These are phyloP conservation scores for Saxophila tyrrhenica DNA, from an alignment of 495 filamentous ascomycete species.

Conservation along the genomic window DNA sequence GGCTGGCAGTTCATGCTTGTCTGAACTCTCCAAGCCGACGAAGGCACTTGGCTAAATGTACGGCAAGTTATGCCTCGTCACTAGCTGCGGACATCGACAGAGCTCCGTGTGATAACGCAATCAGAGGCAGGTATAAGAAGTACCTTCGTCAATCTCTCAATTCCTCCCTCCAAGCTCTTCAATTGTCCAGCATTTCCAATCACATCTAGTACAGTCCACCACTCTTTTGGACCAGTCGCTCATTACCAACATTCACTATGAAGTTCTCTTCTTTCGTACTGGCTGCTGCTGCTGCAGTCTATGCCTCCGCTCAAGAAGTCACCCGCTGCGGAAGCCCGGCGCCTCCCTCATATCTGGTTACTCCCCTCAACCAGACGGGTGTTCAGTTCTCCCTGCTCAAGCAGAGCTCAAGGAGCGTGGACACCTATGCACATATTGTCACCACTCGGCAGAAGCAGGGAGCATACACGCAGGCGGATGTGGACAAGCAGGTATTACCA, in stretches of 20 bases:
- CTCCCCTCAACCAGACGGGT: background rate
- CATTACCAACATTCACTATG: background rate
- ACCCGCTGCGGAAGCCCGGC: background rate
- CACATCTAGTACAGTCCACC: background rate
- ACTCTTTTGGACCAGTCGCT: background rate
- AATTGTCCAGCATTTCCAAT: background rate
- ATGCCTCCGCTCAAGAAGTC: background rate
- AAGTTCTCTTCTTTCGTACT: background rate
- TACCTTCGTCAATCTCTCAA: background rate
- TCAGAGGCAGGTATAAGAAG: background rate
- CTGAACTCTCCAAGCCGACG: background rate
- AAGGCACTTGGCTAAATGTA: background rate
- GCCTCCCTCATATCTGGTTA: background rate
- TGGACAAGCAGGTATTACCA: slow-evolving; percentile 4
- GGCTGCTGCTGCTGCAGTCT: background rate
- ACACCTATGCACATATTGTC: slow-evolving; percentile 19
- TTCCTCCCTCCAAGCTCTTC: background rate
- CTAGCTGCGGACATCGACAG: background rate
- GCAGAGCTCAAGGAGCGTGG: slow-evolving; percentile 1
- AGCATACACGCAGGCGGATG: slow-evolving; percentile 4
- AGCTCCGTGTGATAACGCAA: background rate
- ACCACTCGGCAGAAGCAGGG: background rate
- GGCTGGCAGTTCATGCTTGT: background rate
- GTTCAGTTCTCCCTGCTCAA: background rate
- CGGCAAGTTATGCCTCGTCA: background rate